Evolutionary conservation across 108 stramenopile species (phyloP), one percentile per base, ranked within the genome.

Genomic region (Cyclotella choctawhatcheeana): DNA sequence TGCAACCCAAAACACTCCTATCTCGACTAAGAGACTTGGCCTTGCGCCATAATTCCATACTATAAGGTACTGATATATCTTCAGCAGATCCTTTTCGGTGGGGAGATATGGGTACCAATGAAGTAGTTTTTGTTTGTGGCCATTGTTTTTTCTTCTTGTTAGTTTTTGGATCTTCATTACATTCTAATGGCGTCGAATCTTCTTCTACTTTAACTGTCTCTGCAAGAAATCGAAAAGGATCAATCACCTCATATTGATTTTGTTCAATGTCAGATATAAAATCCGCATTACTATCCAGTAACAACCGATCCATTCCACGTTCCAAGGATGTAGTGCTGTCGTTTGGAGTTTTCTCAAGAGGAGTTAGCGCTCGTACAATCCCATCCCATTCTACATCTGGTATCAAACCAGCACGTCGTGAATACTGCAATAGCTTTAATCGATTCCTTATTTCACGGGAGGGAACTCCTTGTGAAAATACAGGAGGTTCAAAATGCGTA

Each of bases 11-110:
- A 0, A 93, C 94, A 18, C 83, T 63, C 44, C 94, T 43, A 67
- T 90, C 94, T 33, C 94, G 81, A 79, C 89, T 92, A 58, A 96
- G 71, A 0, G 82, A 66, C 71, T 89, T 90, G 18, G 86, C 82
- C 73, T 96, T 96, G 10, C 78, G 73, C 94, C 94, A 96, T 25
- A 96, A 63, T 71, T 93, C 89, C 59, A 85, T 61, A 27, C 85
- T 79, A 68, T 92, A 94, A 50, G 91, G 93, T 35, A 90, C 24
- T 14, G 76, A 44, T 1, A 82, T 40, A 61, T 92, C 90, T 16
- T 64, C 64, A 34, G 74, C 44, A 35, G 86, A 84, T 22, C 93
- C 93, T 37, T 63, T 56, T 33, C 93, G 88, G 25, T 79, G 68
- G 22, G 83, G 51, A 27, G 87, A 78, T 53, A 81, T 77, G 22